These are phyloP conservation scores for Phytophthora multivora DNA, from an alignment of 352 stramenopile genomes.

Conservation along the genomic window DNA sequence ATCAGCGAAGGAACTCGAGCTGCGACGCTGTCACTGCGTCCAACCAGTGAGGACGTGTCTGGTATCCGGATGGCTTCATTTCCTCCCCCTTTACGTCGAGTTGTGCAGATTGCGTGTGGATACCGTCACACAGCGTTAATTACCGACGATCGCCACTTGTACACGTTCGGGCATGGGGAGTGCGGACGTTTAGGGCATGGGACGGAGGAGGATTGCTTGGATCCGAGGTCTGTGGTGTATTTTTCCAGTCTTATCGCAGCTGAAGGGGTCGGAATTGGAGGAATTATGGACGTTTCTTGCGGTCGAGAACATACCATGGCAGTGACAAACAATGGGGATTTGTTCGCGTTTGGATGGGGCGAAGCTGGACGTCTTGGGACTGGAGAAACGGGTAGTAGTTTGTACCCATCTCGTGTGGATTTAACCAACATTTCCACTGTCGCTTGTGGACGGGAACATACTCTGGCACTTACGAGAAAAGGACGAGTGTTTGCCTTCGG, in stretches of 20 bases:
- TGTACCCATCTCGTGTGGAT: constrained; percentile 64
- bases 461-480: constrained; percentile 56
- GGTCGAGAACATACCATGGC: constrained; percentile 89
- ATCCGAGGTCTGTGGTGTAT: constrained; percentile 56
- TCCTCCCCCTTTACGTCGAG: constrained; percentile 54
- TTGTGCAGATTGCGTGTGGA: constrained; percentile 73
- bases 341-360: constrained; percentile 87
- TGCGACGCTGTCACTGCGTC: constrained; percentile 11
- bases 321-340: constrained; percentile 60
- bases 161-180: constrained; percentile 84
- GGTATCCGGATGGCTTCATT: constrained; percentile 47
- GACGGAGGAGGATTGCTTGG: constrained; percentile 48
- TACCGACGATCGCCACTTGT: constrained; percentile 64
- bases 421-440: constrained; percentile 57
- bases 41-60: constrained; percentile 11
- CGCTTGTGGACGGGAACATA: constrained; percentile 85
- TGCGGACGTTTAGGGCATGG: constrained; percentile 80
- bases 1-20: constrained; percentile 15
- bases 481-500: constrained; percentile 76
- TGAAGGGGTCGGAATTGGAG: constrained; percentile 37
- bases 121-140: constrained; percentile 82
- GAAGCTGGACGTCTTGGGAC: constrained; percentile 84
- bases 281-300: constrained; percentile 64
- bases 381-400: constrained; percentile 69
- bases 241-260: constrained; percentile 56